Evolutionary conservation across 2,329 filamentous ascomycete species (phyloP).

Genomic region (Pseudogymnoascus sp.): DNA sequence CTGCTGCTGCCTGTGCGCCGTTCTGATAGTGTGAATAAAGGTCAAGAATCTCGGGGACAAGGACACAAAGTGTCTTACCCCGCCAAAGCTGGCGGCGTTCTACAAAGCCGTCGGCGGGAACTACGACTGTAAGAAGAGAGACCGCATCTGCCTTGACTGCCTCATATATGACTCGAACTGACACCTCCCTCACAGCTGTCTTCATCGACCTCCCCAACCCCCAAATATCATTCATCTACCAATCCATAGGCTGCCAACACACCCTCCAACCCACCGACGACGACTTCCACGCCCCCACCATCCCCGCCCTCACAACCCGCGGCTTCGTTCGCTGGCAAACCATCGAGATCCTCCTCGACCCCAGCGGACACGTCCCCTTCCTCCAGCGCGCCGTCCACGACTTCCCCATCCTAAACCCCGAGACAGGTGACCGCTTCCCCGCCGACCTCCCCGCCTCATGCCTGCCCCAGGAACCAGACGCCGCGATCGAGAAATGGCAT

Average conservation of each 20-base stretch:
- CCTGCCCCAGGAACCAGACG: slow-evolving; percentile 65
- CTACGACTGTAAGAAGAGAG: slow-evolving; percentile 51
- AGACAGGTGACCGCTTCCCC: slow-evolving; percentile 62
- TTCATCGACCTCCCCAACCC: slow-evolving; percentile 68
- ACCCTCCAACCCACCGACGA: slow-evolving; percentile 64
- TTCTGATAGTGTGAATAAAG: slow-evolving; percentile 32
- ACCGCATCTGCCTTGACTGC: not conserved
- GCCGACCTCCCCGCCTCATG: slow-evolving; percentile 49
- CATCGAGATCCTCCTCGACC: slow-evolving; percentile 78
- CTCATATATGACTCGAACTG: not conserved
- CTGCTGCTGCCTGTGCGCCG: not conserved
- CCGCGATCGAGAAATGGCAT: slow-evolving; percentile 82
- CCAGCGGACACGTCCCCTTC: slow-evolving; percentile 79
- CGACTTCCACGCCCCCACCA: slow-evolving; percentile 64
- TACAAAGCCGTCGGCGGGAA: slow-evolving; percentile 68
- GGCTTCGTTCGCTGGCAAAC: slow-evolving; percentile 94
- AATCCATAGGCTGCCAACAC: slow-evolving; percentile 84
- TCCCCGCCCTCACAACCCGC: slow-evolving; percentile 73
- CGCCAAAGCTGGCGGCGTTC: slow-evolving; percentile 65
- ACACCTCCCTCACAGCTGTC: slow-evolving; percentile 41
- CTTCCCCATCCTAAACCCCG: slow-evolving; percentile 68
- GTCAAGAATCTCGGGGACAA: slow-evolving; percentile 51
- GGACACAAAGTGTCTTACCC: slow-evolving; percentile 46
- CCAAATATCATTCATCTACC: slow-evolving; percentile 86
- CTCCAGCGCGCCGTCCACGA: slow-evolving; percentile 71